Conservation (phyloP, 495 filamentous ascomycete genomes). For the Daldinia grandis region DNA sequence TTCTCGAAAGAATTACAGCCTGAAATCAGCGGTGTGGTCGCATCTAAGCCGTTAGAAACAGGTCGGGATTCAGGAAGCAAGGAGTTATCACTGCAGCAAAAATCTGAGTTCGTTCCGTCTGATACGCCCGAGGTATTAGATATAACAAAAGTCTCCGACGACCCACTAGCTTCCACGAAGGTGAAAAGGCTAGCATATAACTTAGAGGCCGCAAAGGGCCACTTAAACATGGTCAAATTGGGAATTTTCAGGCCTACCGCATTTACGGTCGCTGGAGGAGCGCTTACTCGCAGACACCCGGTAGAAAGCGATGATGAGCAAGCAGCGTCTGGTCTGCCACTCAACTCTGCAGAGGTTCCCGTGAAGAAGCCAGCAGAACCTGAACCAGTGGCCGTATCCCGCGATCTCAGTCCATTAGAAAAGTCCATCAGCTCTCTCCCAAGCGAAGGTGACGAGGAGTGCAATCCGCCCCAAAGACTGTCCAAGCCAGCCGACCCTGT, state of each 20-base stretch:
- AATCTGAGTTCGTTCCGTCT: not conserved
- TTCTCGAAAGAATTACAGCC: not conserved
- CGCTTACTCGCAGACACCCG: not conserved
- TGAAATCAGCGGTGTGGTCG: not conserved
- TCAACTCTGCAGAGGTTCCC: not conserved
- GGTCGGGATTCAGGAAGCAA: not conserved
- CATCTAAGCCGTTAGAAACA: not conserved
- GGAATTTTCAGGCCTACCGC: conserved; percentile 14
- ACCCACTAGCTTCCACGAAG: not conserved
- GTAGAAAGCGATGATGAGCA: not conserved
- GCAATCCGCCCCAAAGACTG: not conserved
- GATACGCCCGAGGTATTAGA: conserved; percentile 1
- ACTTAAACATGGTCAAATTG: not conserved
- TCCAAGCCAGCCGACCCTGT: conserved; percentile 9
- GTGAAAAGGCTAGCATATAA: not conserved
- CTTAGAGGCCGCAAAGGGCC: not conserved
- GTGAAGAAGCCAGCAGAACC: not conserved
- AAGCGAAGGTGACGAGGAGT: not conserved
- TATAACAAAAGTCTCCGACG: not conserved
- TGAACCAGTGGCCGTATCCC: not conserved
- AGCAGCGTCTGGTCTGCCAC: conserved; percentile 3
- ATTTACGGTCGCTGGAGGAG: conserved; percentile 2
- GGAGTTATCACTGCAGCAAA: not conserved
- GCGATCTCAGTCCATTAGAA: not conserved
- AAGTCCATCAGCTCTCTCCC: not conserved